These are phyloP conservation scores for Castanospermum australe DNA, from an alignment of 306 rosid species.

Conservation along the genomic window DNA sequence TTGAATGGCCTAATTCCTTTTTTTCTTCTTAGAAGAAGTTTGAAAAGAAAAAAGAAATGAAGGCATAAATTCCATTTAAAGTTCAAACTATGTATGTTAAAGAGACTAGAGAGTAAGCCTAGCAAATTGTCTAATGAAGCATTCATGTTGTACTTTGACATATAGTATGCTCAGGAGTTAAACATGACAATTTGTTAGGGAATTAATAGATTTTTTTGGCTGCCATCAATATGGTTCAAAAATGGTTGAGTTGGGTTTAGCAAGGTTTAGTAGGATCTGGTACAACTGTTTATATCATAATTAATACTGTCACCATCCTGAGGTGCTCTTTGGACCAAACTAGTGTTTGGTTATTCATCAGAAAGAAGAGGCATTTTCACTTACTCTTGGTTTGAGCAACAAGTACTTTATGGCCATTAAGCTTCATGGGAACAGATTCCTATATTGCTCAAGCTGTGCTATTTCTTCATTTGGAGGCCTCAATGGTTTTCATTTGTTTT, in stretches of 20 bases:
- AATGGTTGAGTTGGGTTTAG: background rate
- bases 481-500: background rate
- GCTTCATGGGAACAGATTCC: background rate
- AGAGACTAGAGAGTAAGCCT: background rate
- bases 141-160: background rate
- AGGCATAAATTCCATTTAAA: background rate
- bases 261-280: background rate
- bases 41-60: background rate
- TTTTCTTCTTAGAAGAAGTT: background rate
- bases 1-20: background rate
- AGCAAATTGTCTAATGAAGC: background rate
- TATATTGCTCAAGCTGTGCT: background rate
- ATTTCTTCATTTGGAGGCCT: background rate
- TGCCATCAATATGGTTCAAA: background rate
- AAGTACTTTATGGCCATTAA: background rate
- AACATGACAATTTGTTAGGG: background rate
- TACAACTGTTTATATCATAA: too few species aligned
- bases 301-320: too few species aligned
- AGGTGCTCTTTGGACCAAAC: background rate
- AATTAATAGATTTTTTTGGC: background rate
- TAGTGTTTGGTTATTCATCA: background rate
- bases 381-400: slow-evolving; percentile 5
- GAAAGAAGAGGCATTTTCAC: slow-evolving; percentile 7
- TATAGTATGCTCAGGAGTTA: background rate
- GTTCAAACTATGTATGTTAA: background rate